Evolutionary conservation across 225 moss, liverwort and hornwort genomes (phyloP).

Genomic region (Straminergon stramineum): DNA sequence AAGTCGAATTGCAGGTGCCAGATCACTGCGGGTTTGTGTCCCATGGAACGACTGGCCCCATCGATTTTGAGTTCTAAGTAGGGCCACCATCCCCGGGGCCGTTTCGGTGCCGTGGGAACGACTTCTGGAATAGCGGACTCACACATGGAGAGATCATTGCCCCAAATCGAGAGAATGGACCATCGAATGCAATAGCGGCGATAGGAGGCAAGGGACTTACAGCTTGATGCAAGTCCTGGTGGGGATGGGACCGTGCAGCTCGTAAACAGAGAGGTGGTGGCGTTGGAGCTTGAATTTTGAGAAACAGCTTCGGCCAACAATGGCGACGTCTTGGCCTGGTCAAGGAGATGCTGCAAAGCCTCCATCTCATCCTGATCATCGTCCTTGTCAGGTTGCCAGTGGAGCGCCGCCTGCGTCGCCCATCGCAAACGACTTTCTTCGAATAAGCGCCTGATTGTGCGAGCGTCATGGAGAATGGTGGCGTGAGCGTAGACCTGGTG

Average conservation of each 20-base stretch:
- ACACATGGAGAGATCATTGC: not conserved
- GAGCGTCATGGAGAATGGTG: not conserved
- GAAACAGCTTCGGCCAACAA: not conserved
- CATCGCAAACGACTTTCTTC: not conserved
- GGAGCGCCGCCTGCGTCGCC: not conserved
- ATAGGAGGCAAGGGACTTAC: not conserved
- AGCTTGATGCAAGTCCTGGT: not conserved
- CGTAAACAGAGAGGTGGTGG: not conserved
- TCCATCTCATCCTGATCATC: not conserved
- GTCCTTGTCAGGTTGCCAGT: not conserved
- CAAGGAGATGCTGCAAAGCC: not conserved
- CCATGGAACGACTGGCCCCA: not conserved
- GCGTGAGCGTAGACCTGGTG: not conserved
- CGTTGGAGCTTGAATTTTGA: not conserved
- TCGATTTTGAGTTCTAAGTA: not conserved
- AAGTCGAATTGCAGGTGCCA: conserved; percentile 1
- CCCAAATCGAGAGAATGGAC: not conserved
- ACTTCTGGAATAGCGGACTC: not conserved
- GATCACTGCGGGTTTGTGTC: not conserved
- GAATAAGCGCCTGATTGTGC: not conserved
- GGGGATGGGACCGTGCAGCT: not conserved
- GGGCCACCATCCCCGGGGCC: not conserved
- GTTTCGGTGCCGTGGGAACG: not conserved
- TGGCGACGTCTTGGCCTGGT: not conserved
- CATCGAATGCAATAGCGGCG: not conserved